Evolutionary conservation across 768 basidiomycete species (phyloP).

Genomic region (Paxillus rubicundulus): DNA sequence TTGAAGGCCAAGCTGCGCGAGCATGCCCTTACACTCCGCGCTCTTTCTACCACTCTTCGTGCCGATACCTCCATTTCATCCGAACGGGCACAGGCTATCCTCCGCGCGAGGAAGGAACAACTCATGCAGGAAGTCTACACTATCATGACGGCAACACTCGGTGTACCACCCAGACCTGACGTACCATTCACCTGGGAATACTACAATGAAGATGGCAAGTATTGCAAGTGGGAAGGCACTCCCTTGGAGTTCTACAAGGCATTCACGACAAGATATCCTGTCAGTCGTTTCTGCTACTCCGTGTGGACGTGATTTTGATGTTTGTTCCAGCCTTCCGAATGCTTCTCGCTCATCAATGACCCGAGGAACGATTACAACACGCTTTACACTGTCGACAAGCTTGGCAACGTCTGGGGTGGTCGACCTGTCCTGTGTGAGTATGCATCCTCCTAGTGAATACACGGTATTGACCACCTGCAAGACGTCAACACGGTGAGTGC

Average conservation of each 20-base stretch:
- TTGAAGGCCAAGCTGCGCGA: conserved; percentile 91
- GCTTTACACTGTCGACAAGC: conserved; percentile 88
- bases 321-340: conserved; percentile 54
- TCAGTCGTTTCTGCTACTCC: conserved; percentile 29
- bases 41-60: conserved; percentile 53
- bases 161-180: conserved; percentile 76
- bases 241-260: conserved; percentile 76
- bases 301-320: conserved; percentile 1
- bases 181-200: conserved; percentile 86
- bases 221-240: conserved; percentile 73
- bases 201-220: conserved; percentile 75
- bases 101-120: conserved; percentile 81
- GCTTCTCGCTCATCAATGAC: conserved; percentile 93
- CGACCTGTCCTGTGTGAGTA: conserved; percentile 76
- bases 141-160: conserved; percentile 81
- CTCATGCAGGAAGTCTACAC: conserved; percentile 83
- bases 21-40: conserved; percentile 79
- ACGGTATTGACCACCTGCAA: conserved; percentile 24
- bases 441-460: neutral
- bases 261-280: conserved; percentile 57
- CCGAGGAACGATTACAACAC: conserved; percentile 81
- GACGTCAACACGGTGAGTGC: conserved; percentile 89
- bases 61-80: conserved; percentile 42
- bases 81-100: conserved; percentile 46
- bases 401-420: conserved; percentile 91